phyloP scores from a whole-genome alignment of 192 early-diverging fungal genomes.

The Coemansia sp. region DNA sequence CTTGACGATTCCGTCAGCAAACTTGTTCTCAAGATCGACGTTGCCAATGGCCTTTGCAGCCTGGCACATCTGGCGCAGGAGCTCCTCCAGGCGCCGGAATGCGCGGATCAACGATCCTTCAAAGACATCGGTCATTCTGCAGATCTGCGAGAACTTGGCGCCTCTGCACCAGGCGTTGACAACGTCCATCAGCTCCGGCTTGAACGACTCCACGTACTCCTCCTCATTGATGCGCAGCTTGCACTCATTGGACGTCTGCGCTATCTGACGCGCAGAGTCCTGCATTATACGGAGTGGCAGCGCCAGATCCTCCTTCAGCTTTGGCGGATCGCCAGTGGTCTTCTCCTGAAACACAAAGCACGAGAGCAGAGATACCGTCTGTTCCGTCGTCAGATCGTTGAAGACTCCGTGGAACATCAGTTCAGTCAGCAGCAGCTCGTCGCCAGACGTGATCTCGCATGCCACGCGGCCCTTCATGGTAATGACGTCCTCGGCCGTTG shows the following conservation, averaged over 20 bases:
- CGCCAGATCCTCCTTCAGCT: slow-evolving; percentile 73
- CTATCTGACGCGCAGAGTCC: slow-evolving; percentile 82
- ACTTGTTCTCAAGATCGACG: slow-evolving; percentile 89
- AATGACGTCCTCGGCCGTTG: slow-evolving; percentile 78
- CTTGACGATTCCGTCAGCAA: slow-evolving; percentile 85
- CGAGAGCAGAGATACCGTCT: slow-evolving; percentile 80
- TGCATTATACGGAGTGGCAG: slow-evolving; percentile 77
- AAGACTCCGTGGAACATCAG: slow-evolving; percentile 96
- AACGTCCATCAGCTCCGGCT: slow-evolving; percentile 90
- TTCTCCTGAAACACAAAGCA: slow-evolving; percentile 91
- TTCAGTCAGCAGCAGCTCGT: slow-evolving; percentile 93
- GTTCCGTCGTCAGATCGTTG: slow-evolving; percentile 88
- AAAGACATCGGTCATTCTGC: slow-evolving; percentile 91
- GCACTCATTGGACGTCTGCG: slow-evolving; percentile 82
- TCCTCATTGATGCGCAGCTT: slow-evolving; percentile 86
- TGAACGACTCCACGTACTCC: slow-evolving; percentile 84
- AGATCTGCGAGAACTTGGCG: slow-evolving; percentile 91
- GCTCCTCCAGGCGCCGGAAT: slow-evolving; percentile 86
- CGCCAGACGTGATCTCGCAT: slow-evolving; percentile 92
- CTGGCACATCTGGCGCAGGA: slow-evolving; percentile 83
- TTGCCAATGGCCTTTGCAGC: slow-evolving; percentile 96
- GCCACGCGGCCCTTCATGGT: slow-evolving; percentile 98
- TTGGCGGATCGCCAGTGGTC: slow-evolving; percentile 55
- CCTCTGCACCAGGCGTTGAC: slow-evolving; percentile 91
- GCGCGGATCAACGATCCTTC: slow-evolving; percentile 92